phyloP scores from a whole-genome alignment of 2,329 filamentous ascomycete genomes.

The Ilyonectria destructans region DNA sequence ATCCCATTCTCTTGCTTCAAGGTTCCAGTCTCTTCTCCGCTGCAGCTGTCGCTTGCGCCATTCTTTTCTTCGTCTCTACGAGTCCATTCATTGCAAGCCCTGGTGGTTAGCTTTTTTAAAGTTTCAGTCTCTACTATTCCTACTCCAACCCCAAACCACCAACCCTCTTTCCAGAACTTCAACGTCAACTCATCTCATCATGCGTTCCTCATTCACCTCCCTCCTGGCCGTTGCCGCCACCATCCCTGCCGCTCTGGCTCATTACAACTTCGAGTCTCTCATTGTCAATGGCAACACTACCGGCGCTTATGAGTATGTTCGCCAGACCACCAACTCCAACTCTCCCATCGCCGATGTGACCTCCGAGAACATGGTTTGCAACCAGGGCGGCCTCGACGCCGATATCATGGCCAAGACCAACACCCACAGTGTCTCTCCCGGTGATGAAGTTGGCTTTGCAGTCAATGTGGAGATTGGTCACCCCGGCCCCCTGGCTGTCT shows the following conservation, averaged over 20 bases:
- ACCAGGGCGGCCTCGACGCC: constrained; percentile 56
- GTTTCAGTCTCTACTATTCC: constrained; percentile 18
- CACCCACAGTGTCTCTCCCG: constrained; percentile 56
- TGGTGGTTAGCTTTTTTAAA: constrained; percentile 41
- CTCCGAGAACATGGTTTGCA: constrained; percentile 58
- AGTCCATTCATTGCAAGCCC: constrained; percentile 50
- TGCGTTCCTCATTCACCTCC: constrained; percentile 48
- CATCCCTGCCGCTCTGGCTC: constrained; percentile 51
- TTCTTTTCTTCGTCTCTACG: constrained; percentile 48
- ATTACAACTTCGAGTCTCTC: constrained; percentile 64
- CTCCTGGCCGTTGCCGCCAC: constrained; percentile 49
- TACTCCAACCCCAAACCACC: constrained; percentile 17
- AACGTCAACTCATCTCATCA: constrained; percentile 39
- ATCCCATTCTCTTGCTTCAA: constrained; percentile 48
- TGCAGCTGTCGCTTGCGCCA: constrained; percentile 50
- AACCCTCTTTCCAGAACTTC: constrained; percentile 26
- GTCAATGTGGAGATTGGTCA: constrained; percentile 53
- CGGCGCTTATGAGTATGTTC: constrained; percentile 64
- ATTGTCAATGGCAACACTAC: constrained; percentile 64
- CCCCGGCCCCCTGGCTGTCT: constrained; percentile 58
- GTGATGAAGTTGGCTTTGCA: constrained; percentile 61
- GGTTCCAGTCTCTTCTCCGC: constrained; percentile 37
- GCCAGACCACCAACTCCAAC: constrained; percentile 65
- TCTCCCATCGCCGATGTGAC: constrained; percentile 59
- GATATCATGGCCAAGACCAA: constrained; percentile 56